Percentiles rank a stretch among this genome's conserved stretches.
Conservation (phyloP, 768 basidiomycete genomes). For the Auriculariales sp. region DNA sequence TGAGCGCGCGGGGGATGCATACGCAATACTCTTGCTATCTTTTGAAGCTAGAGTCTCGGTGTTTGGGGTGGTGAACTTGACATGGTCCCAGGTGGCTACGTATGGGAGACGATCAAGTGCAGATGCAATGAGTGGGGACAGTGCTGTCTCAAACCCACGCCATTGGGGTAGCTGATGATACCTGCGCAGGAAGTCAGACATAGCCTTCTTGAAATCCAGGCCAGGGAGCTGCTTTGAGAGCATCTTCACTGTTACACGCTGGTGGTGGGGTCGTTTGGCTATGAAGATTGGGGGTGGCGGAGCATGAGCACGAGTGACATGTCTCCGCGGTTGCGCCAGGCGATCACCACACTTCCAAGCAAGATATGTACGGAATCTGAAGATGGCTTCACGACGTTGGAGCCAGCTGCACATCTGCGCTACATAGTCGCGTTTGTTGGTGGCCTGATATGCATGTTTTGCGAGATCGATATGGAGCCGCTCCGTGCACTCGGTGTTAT, state of each 20-base stretch:
- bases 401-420: conserved; percentile 27
- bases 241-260: neutral
- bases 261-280: neutral
- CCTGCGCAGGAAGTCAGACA: neutral
- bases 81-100: conserved; percentile 19
- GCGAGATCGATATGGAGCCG: conserved; percentile 19
- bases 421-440: conserved; percentile 23
- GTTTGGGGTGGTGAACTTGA: conserved; percentile 16
- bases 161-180: neutral
- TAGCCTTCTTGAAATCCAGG: neutral
- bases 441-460: conserved; percentile 15
- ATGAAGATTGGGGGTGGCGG: neutral
- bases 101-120: neutral
- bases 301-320: neutral
- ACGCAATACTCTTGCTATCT: conserved; percentile 8
- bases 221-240: neutral
- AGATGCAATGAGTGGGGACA: neutral
- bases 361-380: conserved; percentile 11
- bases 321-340: neutral
- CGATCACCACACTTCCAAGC: neutral
- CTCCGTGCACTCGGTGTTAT: conserved; percentile 25
- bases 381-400: conserved; percentile 18
- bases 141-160: neutral
- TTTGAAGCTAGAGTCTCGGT: conserved; percentile 13
- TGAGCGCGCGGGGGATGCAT: conserved; percentile 7